Conservation (phyloP, 2,329 filamentous ascomycete species). For the Phaeomoniella chlamydospora region DNA sequence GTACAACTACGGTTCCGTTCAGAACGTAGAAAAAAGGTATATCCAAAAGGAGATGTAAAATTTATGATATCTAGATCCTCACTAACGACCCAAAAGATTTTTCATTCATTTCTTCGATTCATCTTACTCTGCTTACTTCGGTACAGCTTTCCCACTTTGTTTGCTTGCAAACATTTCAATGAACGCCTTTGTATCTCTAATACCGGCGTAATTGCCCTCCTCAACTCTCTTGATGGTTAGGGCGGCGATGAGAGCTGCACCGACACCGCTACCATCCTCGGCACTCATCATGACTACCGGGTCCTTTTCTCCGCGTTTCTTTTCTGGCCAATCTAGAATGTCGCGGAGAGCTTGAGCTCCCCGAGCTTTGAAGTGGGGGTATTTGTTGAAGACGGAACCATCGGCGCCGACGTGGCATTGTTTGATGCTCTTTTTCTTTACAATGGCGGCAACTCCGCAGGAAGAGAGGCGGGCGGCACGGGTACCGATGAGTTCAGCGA, state of each 20-base stretch:
- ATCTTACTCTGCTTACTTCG: too few relatives aligned
- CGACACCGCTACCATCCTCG: constrained; percentile 95
- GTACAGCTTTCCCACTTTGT: background rate
- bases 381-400: constrained; percentile 97
- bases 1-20: too few relatives aligned
- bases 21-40: too few relatives aligned
- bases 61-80: too few relatives aligned
- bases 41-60: too few relatives aligned
- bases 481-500: constrained; percentile 88
- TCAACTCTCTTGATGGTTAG: constrained; percentile 49
- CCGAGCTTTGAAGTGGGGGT: constrained; percentile 91
- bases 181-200: constrained; percentile 32
- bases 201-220: constrained; percentile 43
- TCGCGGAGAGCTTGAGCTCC: constrained; percentile 81
- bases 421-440: constrained; percentile 85
- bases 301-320: constrained; percentile 56
- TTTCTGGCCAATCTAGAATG: constrained; percentile 84
- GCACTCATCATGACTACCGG: constrained; percentile 77
- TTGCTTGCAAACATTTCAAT: background rate
- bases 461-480: constrained; percentile 84
- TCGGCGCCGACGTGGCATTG: constrained; percentile 91
- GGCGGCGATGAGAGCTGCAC: constrained; percentile 81
- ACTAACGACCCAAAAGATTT: too few relatives aligned
- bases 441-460: constrained; percentile 90
- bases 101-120: too few relatives aligned